Evolutionary conservation across 805 yeast species (phyloP).

Genomic region (Hanseniaspora vineae): DNA sequence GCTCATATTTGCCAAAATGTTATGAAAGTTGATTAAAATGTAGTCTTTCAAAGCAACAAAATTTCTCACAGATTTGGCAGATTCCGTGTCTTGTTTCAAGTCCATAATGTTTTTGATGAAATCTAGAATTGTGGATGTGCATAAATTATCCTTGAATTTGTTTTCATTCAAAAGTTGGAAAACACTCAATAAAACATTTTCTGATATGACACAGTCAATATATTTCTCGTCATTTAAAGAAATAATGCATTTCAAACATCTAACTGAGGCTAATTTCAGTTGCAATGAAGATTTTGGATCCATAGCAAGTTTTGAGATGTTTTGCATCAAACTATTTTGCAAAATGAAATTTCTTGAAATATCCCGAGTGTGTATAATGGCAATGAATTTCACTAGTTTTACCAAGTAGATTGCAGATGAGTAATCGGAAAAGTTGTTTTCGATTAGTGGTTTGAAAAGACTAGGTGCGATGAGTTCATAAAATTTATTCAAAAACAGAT

Average conservation of each 20-base stretch:
- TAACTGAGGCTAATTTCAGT: constrained; percentile 50
- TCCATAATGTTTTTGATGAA: constrained; percentile 31
- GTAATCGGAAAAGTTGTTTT: constrained; percentile 7
- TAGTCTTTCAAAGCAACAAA: neutral
- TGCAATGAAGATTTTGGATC: constrained; percentile 27
- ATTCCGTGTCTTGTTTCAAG: constrained; percentile 9
- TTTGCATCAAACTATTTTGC: constrained; percentile 43
- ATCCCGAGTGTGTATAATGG: constrained; percentile 46
- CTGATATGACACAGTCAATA: constrained; percentile 40
- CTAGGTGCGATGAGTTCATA: constrained; percentile 49
- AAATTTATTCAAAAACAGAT: constrained; percentile 36
- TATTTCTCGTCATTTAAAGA: constrained; percentile 50
- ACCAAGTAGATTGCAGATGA: constrained; percentile 38
- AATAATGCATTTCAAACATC: constrained; percentile 55
- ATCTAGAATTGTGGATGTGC: constrained; percentile 66
- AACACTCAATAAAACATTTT: constrained; percentile 37
- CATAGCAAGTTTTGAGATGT: constrained; percentile 38
- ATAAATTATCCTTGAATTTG: constrained; percentile 41
- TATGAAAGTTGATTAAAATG: neutral
- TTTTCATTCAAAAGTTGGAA: constrained; percentile 37
- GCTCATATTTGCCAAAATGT: neutral
- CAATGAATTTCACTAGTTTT: constrained; percentile 57
- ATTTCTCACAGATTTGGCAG: constrained; percentile 13
- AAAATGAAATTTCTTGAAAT: constrained; percentile 51
- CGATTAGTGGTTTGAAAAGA: constrained; percentile 37